A percentile compares a stretch with the other conserved stretches of the same genome.
These are phyloP conservation scores for Claviceps sorghi DNA, from an alignment of 2,329 filamentous ascomycete species.

Conservation along the genomic window DNA sequence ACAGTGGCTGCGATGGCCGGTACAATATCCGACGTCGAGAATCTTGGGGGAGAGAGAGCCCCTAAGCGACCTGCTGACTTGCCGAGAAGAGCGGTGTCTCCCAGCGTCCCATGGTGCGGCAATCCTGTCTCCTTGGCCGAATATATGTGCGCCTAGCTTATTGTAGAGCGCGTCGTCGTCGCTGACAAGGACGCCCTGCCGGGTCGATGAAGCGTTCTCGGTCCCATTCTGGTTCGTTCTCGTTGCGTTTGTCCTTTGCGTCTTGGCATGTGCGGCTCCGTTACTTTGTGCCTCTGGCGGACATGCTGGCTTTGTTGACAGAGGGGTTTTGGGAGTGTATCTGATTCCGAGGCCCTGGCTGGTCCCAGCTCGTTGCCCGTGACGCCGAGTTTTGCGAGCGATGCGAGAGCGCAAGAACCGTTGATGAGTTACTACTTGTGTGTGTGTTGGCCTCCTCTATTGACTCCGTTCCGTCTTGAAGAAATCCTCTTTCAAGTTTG, in stretches of 20 bases:
- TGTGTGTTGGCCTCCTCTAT: too few species aligned
- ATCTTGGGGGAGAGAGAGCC: slow-evolving; percentile 59
- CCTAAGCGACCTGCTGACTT: slow-evolving; percentile 22
- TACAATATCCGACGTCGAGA: slow-evolving; percentile 53
- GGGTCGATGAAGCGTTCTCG: not conserved
- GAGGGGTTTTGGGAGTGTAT: not conserved
- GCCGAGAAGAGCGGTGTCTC: slow-evolving; percentile 19
- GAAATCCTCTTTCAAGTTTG: too few species aligned
- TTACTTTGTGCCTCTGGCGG: not conserved
- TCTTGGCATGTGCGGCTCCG: not conserved
- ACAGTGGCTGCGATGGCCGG: slow-evolving; percentile 55
- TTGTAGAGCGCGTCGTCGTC: not conserved
- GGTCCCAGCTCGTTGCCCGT: not conserved
- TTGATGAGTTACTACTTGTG: too few species aligned
- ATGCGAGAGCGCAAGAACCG: too few species aligned
- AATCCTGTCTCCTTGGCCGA: slow-evolving; percentile 18
- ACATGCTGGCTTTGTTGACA: not conserved
- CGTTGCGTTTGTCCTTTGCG: not conserved
- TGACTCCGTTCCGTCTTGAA: too few species aligned
- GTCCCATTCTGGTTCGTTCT: not conserved
- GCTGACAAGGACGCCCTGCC: not conserved
- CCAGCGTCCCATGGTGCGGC: slow-evolving; percentile 20
- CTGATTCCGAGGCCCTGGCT: not conserved
- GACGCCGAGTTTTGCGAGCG: not conserved
- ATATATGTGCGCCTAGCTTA: slow-evolving; percentile 13